Evolutionary conservation across 495 filamentous ascomycete species (phyloP).

Genomic region (Hypomontagnella submonticulosa): DNA sequence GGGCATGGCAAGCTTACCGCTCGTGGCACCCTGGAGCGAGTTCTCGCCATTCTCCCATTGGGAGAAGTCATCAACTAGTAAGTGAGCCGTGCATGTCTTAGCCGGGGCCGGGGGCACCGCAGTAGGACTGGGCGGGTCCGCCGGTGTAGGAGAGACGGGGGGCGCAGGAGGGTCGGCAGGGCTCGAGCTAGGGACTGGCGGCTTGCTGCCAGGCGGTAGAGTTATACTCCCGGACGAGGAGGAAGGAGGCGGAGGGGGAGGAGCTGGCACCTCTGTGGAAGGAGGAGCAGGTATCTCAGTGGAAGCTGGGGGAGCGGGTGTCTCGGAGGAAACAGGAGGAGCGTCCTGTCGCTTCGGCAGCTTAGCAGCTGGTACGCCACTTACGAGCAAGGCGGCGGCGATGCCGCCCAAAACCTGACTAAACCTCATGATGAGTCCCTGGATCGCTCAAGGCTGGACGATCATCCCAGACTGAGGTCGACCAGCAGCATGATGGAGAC

Average conservation of each 20-base stretch:
- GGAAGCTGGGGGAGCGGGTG: conserved; percentile 3
- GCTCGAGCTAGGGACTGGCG: not conserved
- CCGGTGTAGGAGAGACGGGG: not conserved
- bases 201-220: conserved; percentile 1
- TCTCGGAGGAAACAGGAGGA: conserved; percentile 15
- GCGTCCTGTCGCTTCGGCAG: conserved; percentile 34
- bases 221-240: not conserved
- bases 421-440: conserved; percentile 43
- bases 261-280: conserved; percentile 8
- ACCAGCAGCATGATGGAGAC: conserved; percentile 17
- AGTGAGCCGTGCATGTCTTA: conserved; percentile 60
- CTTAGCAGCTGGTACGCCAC: conserved; percentile 34
- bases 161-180: not conserved
- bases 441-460: conserved; percentile 30
- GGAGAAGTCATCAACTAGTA: conserved; percentile 68
- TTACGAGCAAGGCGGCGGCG: conserved; percentile 43
- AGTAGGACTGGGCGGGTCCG: not conserved
- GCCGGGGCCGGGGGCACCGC: conserved; percentile 22
- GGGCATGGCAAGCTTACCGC: conserved; percentile 54
- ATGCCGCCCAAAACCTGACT: conserved; percentile 36
- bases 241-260: conserved; percentile 10
- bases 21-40: conserved; percentile 58
- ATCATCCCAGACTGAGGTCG: conserved; percentile 22
- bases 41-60: conserved; percentile 63
- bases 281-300: no score